A percentile compares a stretch with the other conserved stretches of the same genome.
These are phyloP conservation scores for Crithidia bombi DNA, from an alignment of 208 protist genomes.

Conservation along the genomic window DNA sequence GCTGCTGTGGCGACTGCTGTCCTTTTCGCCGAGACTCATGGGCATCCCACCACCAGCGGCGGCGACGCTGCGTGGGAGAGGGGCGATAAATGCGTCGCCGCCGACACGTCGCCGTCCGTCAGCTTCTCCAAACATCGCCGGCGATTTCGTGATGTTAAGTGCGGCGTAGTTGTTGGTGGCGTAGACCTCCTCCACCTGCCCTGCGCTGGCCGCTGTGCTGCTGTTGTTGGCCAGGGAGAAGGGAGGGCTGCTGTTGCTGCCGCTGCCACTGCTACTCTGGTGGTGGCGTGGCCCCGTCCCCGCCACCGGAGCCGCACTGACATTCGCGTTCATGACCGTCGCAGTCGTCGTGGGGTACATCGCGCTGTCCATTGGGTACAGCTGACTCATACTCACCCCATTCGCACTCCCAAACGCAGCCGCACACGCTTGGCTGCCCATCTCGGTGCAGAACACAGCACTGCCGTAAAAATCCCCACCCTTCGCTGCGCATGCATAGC, in stretches of 20 bases:
- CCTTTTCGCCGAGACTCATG: not conserved
- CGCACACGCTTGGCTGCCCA: not conserved
- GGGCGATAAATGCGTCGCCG: not conserved
- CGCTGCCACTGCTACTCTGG: too few relatives aligned
- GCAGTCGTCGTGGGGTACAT: not conserved
- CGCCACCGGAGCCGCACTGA: too few relatives aligned
- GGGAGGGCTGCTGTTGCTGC: constrained; percentile 7
- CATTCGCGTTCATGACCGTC: not conserved
- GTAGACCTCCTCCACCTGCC: not conserved
- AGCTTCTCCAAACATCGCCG: not conserved
- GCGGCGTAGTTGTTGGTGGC: too few relatives aligned
- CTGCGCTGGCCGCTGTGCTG: not conserved
- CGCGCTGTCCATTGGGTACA: constrained; percentile 4
- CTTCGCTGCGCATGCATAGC: too few relatives aligned
- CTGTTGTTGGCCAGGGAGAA: too few relatives aligned
- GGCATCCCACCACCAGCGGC: not conserved
- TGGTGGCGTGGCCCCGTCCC: too few relatives aligned
- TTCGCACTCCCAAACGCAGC: not conserved
- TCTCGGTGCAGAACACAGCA: not conserved
- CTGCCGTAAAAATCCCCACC: not conserved
- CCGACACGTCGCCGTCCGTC: not conserved
- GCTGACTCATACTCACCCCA: not conserved
- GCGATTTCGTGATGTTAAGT: not conserved
- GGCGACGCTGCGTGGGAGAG: constrained; percentile 13
- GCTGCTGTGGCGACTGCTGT: not conserved